These are phyloP conservation scores for Penicillium sp. DNA, from an alignment of 2,329 filamentous ascomycete genomes.

Conservation along the genomic window DNA sequence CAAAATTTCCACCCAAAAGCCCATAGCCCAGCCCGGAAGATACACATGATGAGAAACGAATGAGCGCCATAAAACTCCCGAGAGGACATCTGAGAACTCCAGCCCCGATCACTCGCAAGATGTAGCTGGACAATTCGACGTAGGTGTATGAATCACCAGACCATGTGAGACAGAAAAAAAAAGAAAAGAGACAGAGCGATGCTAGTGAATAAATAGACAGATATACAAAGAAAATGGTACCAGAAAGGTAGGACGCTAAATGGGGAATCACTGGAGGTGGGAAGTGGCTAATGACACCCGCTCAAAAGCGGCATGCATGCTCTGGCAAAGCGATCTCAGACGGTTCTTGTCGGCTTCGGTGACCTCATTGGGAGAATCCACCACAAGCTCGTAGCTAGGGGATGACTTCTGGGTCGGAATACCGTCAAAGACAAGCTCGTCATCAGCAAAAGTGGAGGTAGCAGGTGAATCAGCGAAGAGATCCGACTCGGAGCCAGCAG, in stretches of 20 bases:
- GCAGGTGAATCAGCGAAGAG: conserved; percentile 59
- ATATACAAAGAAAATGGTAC: conserved; percentile 32
- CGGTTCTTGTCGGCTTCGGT: conserved; percentile 37
- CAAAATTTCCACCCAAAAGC: conserved; percentile 25
- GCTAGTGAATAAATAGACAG: conserved; percentile 22
- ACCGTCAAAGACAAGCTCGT: conserved; percentile 51
- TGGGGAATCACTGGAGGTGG: conserved; percentile 47
- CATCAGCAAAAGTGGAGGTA: conserved; percentile 38
- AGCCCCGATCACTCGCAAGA: conserved; percentile 21
- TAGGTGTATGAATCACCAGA: conserved; percentile 31
- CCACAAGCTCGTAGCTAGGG: conserved; percentile 68
- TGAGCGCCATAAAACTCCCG: conserved; percentile 31
- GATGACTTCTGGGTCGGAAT: conserved; percentile 69
- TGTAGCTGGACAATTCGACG: conserved; percentile 18
- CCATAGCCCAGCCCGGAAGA: conserved; percentile 25
- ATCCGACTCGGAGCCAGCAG: conserved; percentile 59
- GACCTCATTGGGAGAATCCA: conserved; percentile 46
- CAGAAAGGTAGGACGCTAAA: conserved; percentile 32
- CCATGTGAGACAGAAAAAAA: conserved; percentile 19
- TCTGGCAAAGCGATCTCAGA: conserved; percentile 47
- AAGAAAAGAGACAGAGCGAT: conserved; percentile 12
- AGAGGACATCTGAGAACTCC: conserved; percentile 15
- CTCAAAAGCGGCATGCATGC: conserved; percentile 51
- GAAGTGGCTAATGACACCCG: conserved; percentile 49
- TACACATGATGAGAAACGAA: conserved; percentile 24